These are phyloP conservation scores for Termitomyces sp. DNA, from an alignment of 768 basidiomycete species.

Conservation along the genomic window DNA sequence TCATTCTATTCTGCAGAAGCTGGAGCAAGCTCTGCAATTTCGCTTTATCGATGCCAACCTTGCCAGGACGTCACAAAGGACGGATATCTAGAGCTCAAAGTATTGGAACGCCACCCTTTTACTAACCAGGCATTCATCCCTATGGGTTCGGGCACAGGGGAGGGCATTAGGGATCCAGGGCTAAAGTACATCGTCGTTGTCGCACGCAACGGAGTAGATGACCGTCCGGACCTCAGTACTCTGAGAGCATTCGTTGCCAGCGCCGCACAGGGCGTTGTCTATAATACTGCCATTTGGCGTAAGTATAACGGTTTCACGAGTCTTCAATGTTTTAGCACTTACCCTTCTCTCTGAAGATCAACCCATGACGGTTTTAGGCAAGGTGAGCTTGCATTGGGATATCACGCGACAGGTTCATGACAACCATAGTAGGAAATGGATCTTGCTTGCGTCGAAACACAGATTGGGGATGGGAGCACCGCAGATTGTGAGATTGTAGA, in stretches of 20 bases:
- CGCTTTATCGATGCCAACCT: constrained; percentile 78
- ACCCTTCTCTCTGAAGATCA: constrained; percentile 55
- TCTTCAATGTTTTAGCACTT: constrained; percentile 7
- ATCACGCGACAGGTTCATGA: constrained; percentile 1
- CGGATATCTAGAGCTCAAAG: constrained; percentile 53
- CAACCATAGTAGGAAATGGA: constrained; percentile 53
- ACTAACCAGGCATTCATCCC: constrained; percentile 95
- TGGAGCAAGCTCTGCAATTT: constrained; percentile 63
- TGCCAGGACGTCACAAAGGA: constrained; percentile 37
- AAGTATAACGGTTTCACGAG: constrained; percentile 30
- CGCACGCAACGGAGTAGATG: constrained; percentile 71
- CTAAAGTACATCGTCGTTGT: constrained; percentile 80
- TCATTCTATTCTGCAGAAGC: constrained; percentile 57
- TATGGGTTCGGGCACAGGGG: constrained; percentile 64
- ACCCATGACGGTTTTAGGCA: constrained; percentile 80
- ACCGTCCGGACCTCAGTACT: constrained; percentile 70
- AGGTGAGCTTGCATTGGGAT: constrained; percentile 36
- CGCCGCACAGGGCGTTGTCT: constrained; percentile 80
- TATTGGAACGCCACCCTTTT: constrained; percentile 85
- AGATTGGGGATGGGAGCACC: constrained; percentile 73
- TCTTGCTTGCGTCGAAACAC: constrained; percentile 88
- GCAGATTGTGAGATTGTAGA: constrained; percentile 87
- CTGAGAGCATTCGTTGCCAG: constrained; percentile 80
- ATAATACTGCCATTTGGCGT: constrained; percentile 88
- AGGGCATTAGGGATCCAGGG: constrained; percentile 43